Conservation (phyloP, 129 eudicot genomes). For the Ambrosia artemisiifolia region DNA sequence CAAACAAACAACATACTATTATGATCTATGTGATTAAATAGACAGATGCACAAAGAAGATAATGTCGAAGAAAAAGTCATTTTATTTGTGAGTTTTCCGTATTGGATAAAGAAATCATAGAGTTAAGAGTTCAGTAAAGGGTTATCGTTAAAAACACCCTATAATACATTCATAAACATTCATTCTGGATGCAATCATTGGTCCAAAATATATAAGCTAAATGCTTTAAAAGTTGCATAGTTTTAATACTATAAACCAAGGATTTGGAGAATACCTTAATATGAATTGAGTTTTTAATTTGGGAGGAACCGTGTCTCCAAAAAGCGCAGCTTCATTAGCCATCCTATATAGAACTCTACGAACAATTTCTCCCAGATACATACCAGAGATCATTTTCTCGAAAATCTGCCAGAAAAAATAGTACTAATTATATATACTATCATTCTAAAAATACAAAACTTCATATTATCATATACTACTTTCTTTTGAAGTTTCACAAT, state of each 20-base stretch:
- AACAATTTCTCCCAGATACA: constrained; percentile 90
- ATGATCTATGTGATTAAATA: neutral
- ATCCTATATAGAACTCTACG: constrained; percentile 63
- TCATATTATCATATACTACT: too few species aligned
- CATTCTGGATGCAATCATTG: neutral
- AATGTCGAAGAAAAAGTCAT: neutral
- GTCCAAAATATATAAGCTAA: neutral
- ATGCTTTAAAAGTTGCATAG: too few species aligned
- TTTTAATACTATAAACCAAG: neutral
- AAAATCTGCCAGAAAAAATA: constrained; percentile 41
- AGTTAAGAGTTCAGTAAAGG: neutral
- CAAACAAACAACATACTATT: constrained; percentile 3
- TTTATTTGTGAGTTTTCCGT: neutral
- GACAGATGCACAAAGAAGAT: neutral
- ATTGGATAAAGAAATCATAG: neutral
- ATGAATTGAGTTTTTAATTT: constrained; percentile 60
- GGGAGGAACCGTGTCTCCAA: constrained; percentile 77
- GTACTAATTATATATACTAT: neutral
- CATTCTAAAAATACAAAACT: neutral
- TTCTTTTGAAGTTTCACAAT: neutral
- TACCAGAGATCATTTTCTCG: constrained; percentile 85
- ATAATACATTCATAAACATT: too few species aligned
- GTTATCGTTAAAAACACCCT: too few species aligned
- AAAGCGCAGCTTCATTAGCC: constrained; percentile 84
- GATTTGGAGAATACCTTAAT: constrained; percentile 51